Evolutionary conservation across 1,284 basidiomycete genomes (phyloP).

Genomic region (Irpex sp.): DNA sequence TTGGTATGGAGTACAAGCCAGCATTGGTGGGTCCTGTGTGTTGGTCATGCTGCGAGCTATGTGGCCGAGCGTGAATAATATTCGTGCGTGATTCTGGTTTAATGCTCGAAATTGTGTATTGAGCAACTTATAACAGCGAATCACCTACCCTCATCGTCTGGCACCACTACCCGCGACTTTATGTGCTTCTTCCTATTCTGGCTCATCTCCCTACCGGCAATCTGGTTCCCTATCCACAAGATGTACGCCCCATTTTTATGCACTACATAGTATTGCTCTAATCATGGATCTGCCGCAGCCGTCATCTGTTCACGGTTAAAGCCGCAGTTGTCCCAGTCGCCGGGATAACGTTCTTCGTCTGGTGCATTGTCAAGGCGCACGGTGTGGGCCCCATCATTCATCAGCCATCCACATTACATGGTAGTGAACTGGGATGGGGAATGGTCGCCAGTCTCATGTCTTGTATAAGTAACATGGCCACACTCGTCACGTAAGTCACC

Average conservation of each 20-base stretch:
- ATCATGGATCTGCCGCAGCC: slow-evolving; percentile 32
- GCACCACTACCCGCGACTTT: slow-evolving; percentile 68
- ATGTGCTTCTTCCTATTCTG: slow-evolving; percentile 88
- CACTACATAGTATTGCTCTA: slow-evolving; percentile 5
- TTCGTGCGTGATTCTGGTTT: slow-evolving; percentile 42
- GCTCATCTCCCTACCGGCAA: slow-evolving; percentile 74
- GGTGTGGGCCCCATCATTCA: slow-evolving; percentile 80
- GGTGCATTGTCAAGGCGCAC: slow-evolving; percentile 77
- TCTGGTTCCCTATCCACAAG: slow-evolving; percentile 81
- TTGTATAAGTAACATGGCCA: slow-evolving; percentile 80
- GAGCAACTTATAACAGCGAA: slow-evolving; percentile 41
- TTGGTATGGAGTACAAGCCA: slow-evolving; percentile 81
- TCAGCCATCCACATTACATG: slow-evolving; percentile 64
- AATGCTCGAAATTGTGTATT: not conserved
- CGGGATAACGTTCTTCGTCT: slow-evolving; percentile 77
- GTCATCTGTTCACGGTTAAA: slow-evolving; percentile 82
- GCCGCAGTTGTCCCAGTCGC: slow-evolving; percentile 70
- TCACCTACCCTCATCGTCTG: slow-evolving; percentile 64
- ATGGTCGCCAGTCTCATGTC: slow-evolving; percentile 79
- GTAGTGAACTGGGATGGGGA: slow-evolving; percentile 72
- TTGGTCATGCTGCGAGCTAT: slow-evolving; percentile 70
- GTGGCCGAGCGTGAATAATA: slow-evolving; percentile 69
- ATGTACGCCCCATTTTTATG: slow-evolving; percentile 43
- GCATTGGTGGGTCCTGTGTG: slow-evolving; percentile 78
- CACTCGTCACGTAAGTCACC: slow-evolving; percentile 56